Base-by-base conservation (phyloP, 1,139 yeast genomes). In the Diutina pseudorugosa region DNA sequence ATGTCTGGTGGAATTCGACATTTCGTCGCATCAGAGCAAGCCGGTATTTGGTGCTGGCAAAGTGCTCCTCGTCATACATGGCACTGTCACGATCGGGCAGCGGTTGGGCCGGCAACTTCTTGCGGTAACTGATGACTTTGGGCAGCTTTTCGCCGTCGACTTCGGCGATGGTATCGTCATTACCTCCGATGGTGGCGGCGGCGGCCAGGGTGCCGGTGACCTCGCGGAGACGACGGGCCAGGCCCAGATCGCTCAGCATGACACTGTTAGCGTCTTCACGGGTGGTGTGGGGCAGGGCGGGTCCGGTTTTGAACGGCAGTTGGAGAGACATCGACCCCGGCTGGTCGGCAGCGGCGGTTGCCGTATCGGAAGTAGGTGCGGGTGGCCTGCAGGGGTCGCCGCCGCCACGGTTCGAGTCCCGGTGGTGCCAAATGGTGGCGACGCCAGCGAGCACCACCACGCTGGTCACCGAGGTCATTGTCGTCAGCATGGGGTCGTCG, bases 1-100 rank as follows among this genome's bases (percentile, higher is more conserved):
- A 93, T 5, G 86, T 63, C 51, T 78, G 79, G 64, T 90, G 97
- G 64, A 87, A 91, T 36, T 88, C 96, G 2, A 77, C 72, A 61
- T 91, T 85, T 52, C 96, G 73, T 57, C 79, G 80, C 58, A 76
- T 75, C 14, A 84, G 75, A 0, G 98, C 91, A 63, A 73, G 84
- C 51, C 77, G 64, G 57, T 62, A 80, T 43, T 55, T 62, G 1
- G 76, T 64, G 54, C 64, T 69, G 43, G 62, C 62, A 56, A 61
- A 71, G 52, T 62, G 63, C 55, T 72, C 77, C 51, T 66, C 73
- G n/a, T 65, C 66, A 54, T 73, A 74, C 21, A 72, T 58, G 52
- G 61, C 64, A 1, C 64, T 61, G 43, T 64, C 65, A 47, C 65
- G 62, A 33, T 62, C 64, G 43, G 70, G 67, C 40, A 69, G 72